Evolutionary conservation across 495 filamentous ascomycete species (phyloP).

Genomic region (Alectoria sarmentosa): DNA sequence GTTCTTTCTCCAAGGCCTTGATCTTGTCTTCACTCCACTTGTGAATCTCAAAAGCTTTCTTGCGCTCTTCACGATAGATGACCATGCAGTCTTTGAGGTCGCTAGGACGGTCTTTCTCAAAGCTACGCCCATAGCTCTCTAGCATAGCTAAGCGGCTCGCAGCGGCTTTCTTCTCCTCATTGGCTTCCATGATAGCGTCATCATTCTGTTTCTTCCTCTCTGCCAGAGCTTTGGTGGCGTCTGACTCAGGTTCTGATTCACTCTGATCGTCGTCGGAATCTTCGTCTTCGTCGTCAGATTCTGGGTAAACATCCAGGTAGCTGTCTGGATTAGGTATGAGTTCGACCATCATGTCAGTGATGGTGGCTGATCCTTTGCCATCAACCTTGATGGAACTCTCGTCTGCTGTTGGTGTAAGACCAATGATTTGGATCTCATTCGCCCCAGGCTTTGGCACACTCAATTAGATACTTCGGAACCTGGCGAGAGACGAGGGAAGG

Average conservation of each 20-base stretch:
- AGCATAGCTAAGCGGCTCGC: constrained; percentile 38
- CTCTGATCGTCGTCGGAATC: constrained; percentile 35
- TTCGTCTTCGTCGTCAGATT: constrained; percentile 34
- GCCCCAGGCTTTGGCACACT: constrained; percentile 56
- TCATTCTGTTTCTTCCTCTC: constrained; percentile 25
- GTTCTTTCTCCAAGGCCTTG: constrained; percentile 35
- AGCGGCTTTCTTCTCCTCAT: constrained; percentile 34
- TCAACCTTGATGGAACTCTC: constrained; percentile 65
- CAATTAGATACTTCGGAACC: no score
- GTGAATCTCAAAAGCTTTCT: constrained; percentile 39
- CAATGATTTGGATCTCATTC: constrained; percentile 59
- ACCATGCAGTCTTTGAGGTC: constrained; percentile 33
- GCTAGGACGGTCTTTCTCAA: constrained; percentile 30
- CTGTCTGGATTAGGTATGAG: constrained; percentile 52
- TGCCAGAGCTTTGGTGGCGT: constrained; percentile 23
- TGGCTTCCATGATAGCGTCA: constrained; percentile 26
- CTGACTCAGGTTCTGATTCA: constrained; percentile 28
- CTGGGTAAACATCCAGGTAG: constrained; percentile 50
- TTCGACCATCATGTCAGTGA: constrained; percentile 60
- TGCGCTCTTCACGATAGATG: constrained; percentile 43
- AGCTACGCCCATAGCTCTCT: constrained; percentile 37
- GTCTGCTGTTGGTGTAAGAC: constrained; percentile 56
- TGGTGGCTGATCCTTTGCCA: constrained; percentile 51
- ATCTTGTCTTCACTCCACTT: constrained; percentile 28
- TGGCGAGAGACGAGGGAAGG: no score